phyloP scores from a whole-genome alignment of 1,139 yeast genomes.

The Pichia sp. region DNA sequence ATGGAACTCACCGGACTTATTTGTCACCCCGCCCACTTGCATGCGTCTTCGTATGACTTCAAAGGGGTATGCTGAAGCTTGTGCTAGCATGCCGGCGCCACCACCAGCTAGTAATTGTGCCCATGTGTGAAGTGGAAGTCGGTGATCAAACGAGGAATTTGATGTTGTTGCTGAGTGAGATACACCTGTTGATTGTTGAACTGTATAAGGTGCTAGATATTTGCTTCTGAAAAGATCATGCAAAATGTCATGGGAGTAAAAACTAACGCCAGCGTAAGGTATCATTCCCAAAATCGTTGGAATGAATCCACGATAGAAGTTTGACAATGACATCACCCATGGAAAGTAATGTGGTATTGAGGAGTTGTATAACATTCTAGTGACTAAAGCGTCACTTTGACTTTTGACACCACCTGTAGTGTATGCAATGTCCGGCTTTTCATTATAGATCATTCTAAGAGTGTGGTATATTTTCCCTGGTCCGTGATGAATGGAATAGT shows the following conservation, averaged over 20 bases:
- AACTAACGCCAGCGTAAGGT: slow-evolving; percentile 97
- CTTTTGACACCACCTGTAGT: slow-evolving; percentile 21
- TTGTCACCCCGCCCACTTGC: slow-evolving; percentile 87
- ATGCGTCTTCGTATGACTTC: slow-evolving; percentile 91
- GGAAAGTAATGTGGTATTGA: slow-evolving; percentile 22
- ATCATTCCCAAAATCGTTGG: slow-evolving; percentile 95
- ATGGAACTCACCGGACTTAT: slow-evolving; percentile 48
- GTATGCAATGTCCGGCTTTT: slow-evolving; percentile 38
- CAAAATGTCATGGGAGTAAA: slow-evolving; percentile 84
- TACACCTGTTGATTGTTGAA: slow-evolving; percentile 24
- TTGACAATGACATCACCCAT: slow-evolving; percentile 40
- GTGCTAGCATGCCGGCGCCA: slow-evolving; percentile 87
- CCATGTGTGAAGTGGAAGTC: slow-evolving; percentile 74
- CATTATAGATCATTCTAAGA: slow-evolving; percentile 50
- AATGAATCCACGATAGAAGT: slow-evolving; percentile 89
- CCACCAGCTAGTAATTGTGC: slow-evolving; percentile 96
- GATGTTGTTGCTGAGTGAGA: slow-evolving; percentile 8
- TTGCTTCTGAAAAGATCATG: slow-evolving; percentile 77
- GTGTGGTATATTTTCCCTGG: slow-evolving; percentile 53
- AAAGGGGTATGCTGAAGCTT: slow-evolving; percentile 95
- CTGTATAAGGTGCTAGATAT: slow-evolving; percentile 49
- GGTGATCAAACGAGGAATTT: slow-evolving; percentile 38
- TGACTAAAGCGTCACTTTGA: slow-evolving; percentile 24
- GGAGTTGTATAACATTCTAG: slow-evolving; percentile 33
- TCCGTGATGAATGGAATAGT: slow-evolving; percentile 25